Evolutionary conservation across 371 early-diverging fungal species (phyloP).

Genomic region (Conidiobolus coronatus): DNA sequence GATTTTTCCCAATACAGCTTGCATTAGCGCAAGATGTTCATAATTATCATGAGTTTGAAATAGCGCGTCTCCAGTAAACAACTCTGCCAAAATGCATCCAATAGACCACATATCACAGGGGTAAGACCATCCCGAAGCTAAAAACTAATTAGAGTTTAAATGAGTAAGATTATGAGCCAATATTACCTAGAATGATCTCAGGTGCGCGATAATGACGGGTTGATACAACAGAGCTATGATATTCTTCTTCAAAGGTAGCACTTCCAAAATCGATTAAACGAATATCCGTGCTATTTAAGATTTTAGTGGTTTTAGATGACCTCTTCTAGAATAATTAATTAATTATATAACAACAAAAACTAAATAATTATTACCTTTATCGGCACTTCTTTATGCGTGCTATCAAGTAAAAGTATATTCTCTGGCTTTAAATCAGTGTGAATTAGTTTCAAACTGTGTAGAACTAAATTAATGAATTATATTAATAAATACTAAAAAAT

Average conservation of each 20-base stretch:
- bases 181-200: conserved; percentile 67
- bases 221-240: conserved; percentile 68
- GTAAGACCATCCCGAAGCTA: conserved; percentile 72
- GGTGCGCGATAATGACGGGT: conserved; percentile 95
- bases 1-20: conserved; percentile 27
- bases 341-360: not conserved
- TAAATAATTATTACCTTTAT: not conserved
- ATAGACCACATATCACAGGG: conserved; percentile 95
- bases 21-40: conserved; percentile 53
- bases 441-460: conserved; percentile 58
- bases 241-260: conserved; percentile 83
- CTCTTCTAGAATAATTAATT: conserved; percentile 7
- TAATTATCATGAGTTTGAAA: conserved; percentile 81
- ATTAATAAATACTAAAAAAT: no score
- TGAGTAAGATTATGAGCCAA: not conserved
- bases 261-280: conserved; percentile 89
- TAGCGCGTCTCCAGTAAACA: conserved; percentile 81
- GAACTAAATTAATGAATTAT: conserved; percentile 16
- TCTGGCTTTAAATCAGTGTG: conserved; percentile 93
- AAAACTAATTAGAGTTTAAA: not conserved
- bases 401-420: conserved; percentile 39
- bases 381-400: conserved; percentile 1
- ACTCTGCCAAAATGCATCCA: conserved; percentile 87
- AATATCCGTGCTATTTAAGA: conserved; percentile 47
- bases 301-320: conserved; percentile 16